These are phyloP conservation scores for Xylaria castorea DNA, from an alignment of 495 filamentous ascomycete genomes.

Conservation along the genomic window DNA sequence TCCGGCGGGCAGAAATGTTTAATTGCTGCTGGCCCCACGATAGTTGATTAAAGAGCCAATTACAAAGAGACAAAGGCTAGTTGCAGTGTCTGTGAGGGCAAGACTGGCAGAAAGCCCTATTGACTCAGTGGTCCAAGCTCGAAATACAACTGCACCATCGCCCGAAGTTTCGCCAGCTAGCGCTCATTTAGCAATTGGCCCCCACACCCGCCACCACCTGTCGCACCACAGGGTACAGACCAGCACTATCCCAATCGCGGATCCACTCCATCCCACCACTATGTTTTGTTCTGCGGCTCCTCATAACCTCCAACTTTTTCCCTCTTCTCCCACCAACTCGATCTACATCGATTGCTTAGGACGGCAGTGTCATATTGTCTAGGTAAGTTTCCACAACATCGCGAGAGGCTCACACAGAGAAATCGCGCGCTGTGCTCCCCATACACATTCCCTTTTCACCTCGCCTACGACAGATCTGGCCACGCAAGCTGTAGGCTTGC, in stretches of 20 bases:
- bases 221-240: background rate
- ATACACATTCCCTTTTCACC: background rate
- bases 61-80: background rate
- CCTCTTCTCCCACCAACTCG: conserved; percentile 27
- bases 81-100: conserved; percentile 23
- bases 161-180: conserved; percentile 30
- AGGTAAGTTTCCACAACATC: conserved; percentile 52
- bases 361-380: conserved; percentile 61
- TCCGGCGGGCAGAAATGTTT: conserved; percentile 23
- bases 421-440: background rate
- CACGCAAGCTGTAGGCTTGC: background rate
- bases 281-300: conserved; percentile 23
- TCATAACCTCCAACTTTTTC: conserved; percentile 28
- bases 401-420: background rate
- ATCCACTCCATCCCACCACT: conserved; percentile 34
- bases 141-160: background rate
- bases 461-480: background rate
- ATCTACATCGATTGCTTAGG: conserved; percentile 62
- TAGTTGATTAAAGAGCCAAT: conserved; percentile 16
- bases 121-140: conserved; percentile 12
- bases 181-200: background rate
- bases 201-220: conserved; percentile 17
- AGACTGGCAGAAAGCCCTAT: conserved; percentile 24
- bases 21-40: conserved; percentile 9
- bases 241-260: background rate